Evolutionary conservation across 2,329 filamentous ascomycete species (phyloP).

Genomic region (Cladosporium austrohemisphaericum): DNA sequence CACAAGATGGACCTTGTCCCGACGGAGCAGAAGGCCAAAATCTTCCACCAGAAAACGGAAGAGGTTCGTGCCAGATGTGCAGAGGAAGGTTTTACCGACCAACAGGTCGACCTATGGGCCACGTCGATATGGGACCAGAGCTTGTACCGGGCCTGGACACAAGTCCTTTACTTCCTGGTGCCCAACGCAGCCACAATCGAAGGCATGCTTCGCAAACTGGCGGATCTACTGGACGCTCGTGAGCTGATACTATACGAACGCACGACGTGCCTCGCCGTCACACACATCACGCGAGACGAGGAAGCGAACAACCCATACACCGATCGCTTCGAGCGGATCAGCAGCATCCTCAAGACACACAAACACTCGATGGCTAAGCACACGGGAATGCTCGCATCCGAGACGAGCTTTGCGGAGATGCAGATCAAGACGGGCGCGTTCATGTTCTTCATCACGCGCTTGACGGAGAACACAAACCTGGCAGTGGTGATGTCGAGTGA

Average conservation of each 20-base stretch:
- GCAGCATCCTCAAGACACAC: constrained; percentile 97
- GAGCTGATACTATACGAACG: constrained; percentile 94
- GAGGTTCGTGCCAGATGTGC: constrained; percentile 70
- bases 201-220: constrained; percentile 75
- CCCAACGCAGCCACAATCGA: constrained; percentile 89
- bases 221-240: constrained; percentile 82
- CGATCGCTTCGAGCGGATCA: constrained; percentile 91
- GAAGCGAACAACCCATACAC: constrained; percentile 77
- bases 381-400: constrained; percentile 74
- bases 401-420: constrained; percentile 76
- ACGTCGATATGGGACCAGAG: constrained; percentile 99
- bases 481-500: constrained; percentile 87
- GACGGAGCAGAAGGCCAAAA: constrained; percentile 68
- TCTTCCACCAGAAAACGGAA: constrained; percentile 79
- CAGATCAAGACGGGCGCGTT: constrained; percentile 78
- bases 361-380: constrained; percentile 76
- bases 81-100: constrained; percentile 55
- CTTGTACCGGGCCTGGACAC: constrained; percentile 96
- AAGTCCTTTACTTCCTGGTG: constrained; percentile 96
- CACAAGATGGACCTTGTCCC: constrained; percentile 99
- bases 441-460: constrained; percentile 90
- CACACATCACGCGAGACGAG: constrained; percentile 73
- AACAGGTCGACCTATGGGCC: constrained; percentile 73
- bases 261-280: constrained; percentile 94
- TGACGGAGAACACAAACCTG: constrained; percentile 97